Evolutionary conservation across 2,329 filamentous ascomycete genomes (phyloP).

Genomic region (Neopestalotiopsis sp.): DNA sequence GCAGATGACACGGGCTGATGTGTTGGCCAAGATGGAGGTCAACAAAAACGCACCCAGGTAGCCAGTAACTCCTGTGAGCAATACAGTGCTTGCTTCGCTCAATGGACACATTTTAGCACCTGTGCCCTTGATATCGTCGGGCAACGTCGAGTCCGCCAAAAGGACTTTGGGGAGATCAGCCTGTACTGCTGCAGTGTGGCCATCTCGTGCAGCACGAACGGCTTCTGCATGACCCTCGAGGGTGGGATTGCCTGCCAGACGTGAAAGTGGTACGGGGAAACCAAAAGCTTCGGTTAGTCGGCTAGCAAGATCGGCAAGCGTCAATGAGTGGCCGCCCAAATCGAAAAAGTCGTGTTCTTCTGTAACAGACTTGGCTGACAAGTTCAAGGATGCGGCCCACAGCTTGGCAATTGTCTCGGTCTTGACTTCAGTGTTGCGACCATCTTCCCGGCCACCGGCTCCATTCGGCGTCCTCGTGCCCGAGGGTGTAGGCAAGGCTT

Average conservation of each 20-base stretch:
- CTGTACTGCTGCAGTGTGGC: slow-evolving; percentile 76
- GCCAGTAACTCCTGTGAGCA: slow-evolving; percentile 78
- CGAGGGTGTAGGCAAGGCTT: slow-evolving; percentile 63
- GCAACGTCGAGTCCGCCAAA: slow-evolving; percentile 68
- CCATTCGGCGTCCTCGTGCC: slow-evolving; percentile 60
- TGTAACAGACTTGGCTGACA: slow-evolving; percentile 62
- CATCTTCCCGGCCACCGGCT: slow-evolving; percentile 48
- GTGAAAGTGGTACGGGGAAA: slow-evolving; percentile 73
- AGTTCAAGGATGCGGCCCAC: slow-evolving; percentile 74
- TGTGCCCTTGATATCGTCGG: slow-evolving; percentile 70
- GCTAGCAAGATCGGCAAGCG: slow-evolving; percentile 78
- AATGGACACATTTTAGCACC: slow-evolving; percentile 61
- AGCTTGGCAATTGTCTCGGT: slow-evolving; percentile 71
- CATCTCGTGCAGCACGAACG: slow-evolving; percentile 73
- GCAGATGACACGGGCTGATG: slow-evolving; percentile 73
- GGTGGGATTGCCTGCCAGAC: slow-evolving; percentile 74
- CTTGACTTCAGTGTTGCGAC: slow-evolving; percentile 67
- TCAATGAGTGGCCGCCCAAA: slow-evolving; percentile 78
- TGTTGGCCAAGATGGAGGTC: slow-evolving; percentile 69
- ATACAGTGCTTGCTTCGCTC: slow-evolving; percentile 69
- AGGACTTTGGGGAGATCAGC: slow-evolving; percentile 75
- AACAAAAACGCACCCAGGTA: slow-evolving; percentile 80
- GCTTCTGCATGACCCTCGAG: slow-evolving; percentile 75
- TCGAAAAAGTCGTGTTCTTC: slow-evolving; percentile 82
- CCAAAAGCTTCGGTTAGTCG: slow-evolving; percentile 73